Conservation (phyloP, 2,329 filamentous ascomycete genomes). For the Penicillium hesseltinei region DNA sequence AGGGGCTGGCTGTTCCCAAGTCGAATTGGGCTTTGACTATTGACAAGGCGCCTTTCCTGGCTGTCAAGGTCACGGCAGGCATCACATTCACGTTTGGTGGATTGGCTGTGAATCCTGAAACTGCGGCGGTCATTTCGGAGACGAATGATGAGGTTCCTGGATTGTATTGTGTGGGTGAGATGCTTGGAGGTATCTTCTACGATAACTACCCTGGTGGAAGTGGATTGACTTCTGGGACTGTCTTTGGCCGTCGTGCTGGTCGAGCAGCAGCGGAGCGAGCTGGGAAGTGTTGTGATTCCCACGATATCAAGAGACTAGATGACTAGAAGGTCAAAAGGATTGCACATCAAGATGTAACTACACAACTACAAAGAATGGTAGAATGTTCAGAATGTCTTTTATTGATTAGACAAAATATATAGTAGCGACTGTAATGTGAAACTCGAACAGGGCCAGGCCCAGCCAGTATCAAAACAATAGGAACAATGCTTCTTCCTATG, state of each 20-base stretch:
- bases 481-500: constrained; percentile 16
- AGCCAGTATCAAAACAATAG: constrained; percentile 4
- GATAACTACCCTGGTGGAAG: constrained; percentile 64
- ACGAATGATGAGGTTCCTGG: constrained; percentile 51
- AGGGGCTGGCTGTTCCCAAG: constrained; percentile 53
- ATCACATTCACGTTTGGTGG: constrained; percentile 70
- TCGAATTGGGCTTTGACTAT: constrained; percentile 66
- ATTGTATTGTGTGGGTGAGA: constrained; percentile 62
- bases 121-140: constrained; percentile 52
- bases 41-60: constrained; percentile 57
- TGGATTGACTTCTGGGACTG: constrained; percentile 59
- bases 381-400: constrained; percentile 11
- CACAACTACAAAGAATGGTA: not conserved
- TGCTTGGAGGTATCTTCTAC: constrained; percentile 65
- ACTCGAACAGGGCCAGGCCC: constrained; percentile 3
- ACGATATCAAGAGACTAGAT: not conserved
- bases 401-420: constrained; percentile 24
- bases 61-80: constrained; percentile 63
- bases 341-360: not conserved
- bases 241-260: constrained; percentile 51
- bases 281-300: not conserved
- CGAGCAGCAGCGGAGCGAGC: constrained; percentile 20
- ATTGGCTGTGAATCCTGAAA: constrained; percentile 55
- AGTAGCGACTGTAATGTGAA: constrained; percentile 23
- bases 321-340: not conserved